A percentile compares a stretch with the other conserved stretches of the same genome.
These are phyloP conservation scores for Discostella stelligeroides DNA, from an alignment of 108 stramenopile species.

Conservation along the genomic window DNA sequence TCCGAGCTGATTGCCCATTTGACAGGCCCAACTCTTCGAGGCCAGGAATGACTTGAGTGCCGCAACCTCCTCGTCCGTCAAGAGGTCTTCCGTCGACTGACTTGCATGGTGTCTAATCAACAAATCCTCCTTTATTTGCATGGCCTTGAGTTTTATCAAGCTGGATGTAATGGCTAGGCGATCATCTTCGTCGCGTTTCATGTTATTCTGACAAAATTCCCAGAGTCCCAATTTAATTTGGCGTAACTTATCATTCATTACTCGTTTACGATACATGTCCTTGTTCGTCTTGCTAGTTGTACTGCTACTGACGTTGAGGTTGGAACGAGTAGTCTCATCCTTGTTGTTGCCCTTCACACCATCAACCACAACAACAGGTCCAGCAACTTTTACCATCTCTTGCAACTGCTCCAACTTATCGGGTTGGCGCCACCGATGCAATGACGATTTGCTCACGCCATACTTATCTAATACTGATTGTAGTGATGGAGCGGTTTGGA, in stretches of 20 bases:
- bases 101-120: conserved; percentile 5
- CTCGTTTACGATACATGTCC: conserved; percentile 27
- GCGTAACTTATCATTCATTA: conserved; percentile 25
- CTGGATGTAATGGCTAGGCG: conserved; percentile 26
- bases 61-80: background rate
- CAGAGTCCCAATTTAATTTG: conserved; percentile 27
- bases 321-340: background rate
- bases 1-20: conserved; percentile 21
- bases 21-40: conserved; percentile 37
- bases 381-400: conserved; percentile 22
- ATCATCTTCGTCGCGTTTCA: conserved; percentile 10
- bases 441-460: conserved; percentile 28
- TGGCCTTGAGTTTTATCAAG: conserved; percentile 23
- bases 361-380: background rate
- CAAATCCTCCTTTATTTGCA: conserved; percentile 32
- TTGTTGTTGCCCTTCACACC: background rate
- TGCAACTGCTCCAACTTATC: conserved; percentile 15
- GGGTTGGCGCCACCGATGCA: conserved; percentile 37
- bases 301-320: background rate
- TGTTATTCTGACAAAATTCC: conserved; percentile 24
- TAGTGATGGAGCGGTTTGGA: conserved; percentile 29
- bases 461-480: conserved; percentile 29
- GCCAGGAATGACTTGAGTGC: conserved; percentile 25
- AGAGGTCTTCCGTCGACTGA: background rate
- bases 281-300: background rate